Evolutionary conservation across 495 filamentous ascomycete species (phyloP).

Genomic region (Aspergillus wentii): DNA sequence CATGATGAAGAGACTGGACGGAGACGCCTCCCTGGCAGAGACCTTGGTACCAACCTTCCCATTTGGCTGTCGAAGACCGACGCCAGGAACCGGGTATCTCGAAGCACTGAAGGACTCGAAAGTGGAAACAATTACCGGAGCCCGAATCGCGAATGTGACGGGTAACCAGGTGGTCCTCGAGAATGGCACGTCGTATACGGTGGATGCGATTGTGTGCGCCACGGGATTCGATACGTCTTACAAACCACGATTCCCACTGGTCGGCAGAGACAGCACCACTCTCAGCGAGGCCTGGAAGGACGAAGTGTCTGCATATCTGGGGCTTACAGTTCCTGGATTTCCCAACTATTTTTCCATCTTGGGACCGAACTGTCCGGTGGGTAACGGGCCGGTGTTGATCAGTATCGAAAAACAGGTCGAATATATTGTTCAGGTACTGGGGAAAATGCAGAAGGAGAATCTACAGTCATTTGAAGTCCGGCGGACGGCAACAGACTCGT

Average conservation of each 20-base stretch:
- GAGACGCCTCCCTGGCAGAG: too few relatives aligned
- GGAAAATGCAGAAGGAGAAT: too few relatives aligned
- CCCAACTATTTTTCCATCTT: conserved; percentile 34
- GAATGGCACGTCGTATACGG: too few relatives aligned
- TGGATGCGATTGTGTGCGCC: conserved; percentile 42
- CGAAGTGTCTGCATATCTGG: conserved; percentile 24
- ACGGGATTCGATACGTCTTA: conserved; percentile 47
- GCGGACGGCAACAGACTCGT: conserved; percentile 3
- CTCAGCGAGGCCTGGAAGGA: conserved; percentile 28
- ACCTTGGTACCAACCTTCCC: conserved; percentile 42
- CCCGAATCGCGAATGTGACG: conserved; percentile 22
- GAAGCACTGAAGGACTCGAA: conserved; percentile 33
- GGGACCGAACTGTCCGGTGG: conserved; percentile 11
- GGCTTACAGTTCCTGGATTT: conserved; percentile 17
- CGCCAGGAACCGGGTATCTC: conserved; percentile 38
- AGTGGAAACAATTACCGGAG: conserved; percentile 18
- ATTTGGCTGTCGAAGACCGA: conserved; percentile 45
- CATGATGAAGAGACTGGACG: too few relatives aligned
- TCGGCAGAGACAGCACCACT: conserved; percentile 29
- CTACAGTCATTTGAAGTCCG: conserved; percentile 8
- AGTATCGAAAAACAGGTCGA: not conserved
- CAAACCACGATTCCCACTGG: conserved; percentile 27
- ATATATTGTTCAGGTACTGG: not conserved
- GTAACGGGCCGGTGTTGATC: not conserved
- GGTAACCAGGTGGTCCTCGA: conserved; percentile 41